Evolutionary conservation across 331 rosid genomes (phyloP).

Genomic region (Malus hybrid): DNA sequence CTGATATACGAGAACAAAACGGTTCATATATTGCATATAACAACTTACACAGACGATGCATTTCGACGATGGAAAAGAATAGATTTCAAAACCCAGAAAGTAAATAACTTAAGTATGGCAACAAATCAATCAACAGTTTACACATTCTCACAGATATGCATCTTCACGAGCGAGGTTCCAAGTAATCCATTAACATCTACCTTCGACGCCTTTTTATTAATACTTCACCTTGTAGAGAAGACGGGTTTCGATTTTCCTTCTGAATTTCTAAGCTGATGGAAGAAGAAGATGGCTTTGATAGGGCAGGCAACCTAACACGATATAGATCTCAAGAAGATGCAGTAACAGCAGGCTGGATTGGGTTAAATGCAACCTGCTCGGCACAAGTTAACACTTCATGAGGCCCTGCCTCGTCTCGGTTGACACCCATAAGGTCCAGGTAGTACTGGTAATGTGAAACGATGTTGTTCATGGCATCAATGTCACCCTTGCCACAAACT

Average conservation of each 20-base stretch:
- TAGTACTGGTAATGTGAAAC: constrained; percentile 72
- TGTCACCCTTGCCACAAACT: constrained; percentile 72
- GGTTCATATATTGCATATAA: constrained; percentile 25
- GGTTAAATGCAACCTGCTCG: constrained; percentile 75
- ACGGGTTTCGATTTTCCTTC: not conserved
- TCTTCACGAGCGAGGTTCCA: constrained; percentile 12
- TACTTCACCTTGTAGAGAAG: constrained; percentile 9
- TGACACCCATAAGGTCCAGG: constrained; percentile 71
- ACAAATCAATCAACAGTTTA: constrained; percentile 27
- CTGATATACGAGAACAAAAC: not conserved
- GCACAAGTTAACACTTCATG: constrained; percentile 58
- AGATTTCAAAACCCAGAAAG: constrained; percentile 32
- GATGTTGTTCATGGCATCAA: constrained; percentile 70
- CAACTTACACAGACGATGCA: constrained; percentile 25
- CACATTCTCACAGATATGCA: constrained; percentile 3
- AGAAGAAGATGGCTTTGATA: not conserved
- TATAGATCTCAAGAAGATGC: constrained; percentile 47
- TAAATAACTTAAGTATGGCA: constrained; percentile 20
- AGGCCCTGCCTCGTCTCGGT: constrained; percentile 64
- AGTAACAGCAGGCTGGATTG: constrained; percentile 25
- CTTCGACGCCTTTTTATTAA: constrained; percentile 42
- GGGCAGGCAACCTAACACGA: constrained; percentile 23
- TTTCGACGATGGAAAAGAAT: constrained; percentile 13
- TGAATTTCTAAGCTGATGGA: not conserved
- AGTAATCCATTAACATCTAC: constrained; percentile 32